phyloP scores from a whole-genome alignment of 1,139 yeast genomes.

The Zygosaccharomyces pseudobailii region DNA sequence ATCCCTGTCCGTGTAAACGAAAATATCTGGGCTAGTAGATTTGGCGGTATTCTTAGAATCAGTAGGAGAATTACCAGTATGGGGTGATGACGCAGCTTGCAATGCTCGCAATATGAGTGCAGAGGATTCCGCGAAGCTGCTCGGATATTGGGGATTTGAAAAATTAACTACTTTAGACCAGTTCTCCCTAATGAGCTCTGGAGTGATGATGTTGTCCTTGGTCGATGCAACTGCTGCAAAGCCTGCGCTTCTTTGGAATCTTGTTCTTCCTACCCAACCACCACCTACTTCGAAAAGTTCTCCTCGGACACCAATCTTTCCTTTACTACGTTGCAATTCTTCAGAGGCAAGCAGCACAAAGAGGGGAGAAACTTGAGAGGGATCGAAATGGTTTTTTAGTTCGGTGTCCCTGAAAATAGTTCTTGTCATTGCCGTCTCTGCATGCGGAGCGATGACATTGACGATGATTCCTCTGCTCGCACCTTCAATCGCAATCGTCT shows the following conservation, averaged over 20 bases:
- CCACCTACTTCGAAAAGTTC: conserved; percentile 72
- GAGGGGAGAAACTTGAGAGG: conserved; percentile 88
- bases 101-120: conserved; percentile 71
- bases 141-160: conserved; percentile 45
- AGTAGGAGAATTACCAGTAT: conserved; percentile 37
- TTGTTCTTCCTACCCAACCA: conserved; percentile 92
- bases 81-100: conserved; percentile 42
- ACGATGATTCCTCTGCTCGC: conserved; percentile 69
- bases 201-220: conserved; percentile 39
- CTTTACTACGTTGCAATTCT: conserved; percentile 45
- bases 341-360: conserved; percentile 74
- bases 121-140: conserved; percentile 68
- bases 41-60: conserved; percentile 23
- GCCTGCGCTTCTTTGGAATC: conserved; percentile 94
- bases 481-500: conserved; percentile 88
- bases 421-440: conserved; percentile 95
- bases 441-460: conserved; percentile 91
- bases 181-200: conserved; percentile 68
- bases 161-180: conserved; percentile 68
- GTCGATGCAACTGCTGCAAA: conserved; percentile 55
- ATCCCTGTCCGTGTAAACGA: conserved; percentile 59
- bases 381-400: conserved; percentile 72
- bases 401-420: conserved; percentile 77
- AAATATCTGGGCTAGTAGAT: conserved; percentile 18
- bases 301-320: conserved; percentile 44